Base-by-base conservation (phyloP, 164 flowering plant genomes). In the Brasenia schreberi region DNA sequence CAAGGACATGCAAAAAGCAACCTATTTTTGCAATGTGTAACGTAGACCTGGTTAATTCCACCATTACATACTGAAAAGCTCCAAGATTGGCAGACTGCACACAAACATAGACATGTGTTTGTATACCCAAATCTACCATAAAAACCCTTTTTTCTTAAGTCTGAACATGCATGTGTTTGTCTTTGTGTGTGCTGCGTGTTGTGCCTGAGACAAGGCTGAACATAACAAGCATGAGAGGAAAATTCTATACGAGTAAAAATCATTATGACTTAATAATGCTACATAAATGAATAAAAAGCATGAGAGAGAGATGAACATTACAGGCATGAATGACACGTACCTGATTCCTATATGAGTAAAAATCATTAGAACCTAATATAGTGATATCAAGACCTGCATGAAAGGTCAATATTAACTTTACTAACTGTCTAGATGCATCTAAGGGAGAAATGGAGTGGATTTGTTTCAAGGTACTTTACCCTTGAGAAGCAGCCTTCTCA, bases 371-470 rank as follows among this genome's bases (percentile, higher is more conserved):
- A 59, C 99, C 99, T 68, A 95, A 70, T 64, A 92, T 82, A 64
- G 97, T 92, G 68, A 95, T 89, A 72, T 95, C 96, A 70, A 95
- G 92, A 78, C 99, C 99, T 94, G 96, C 86, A 88, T 43, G 69
- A 72, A 66, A 67, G 80, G 75, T 59, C 63, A 68, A 72, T 53
- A 65, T 67, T 18, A 65, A 64, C 78, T 62, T 73, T 81, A 42
- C 58, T 11, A 64, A 70, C 65, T 23, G 19, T 62, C 49, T 42
- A 61, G 42, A 14, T 5, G 12, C 2, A 18, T 12, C n/a, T 27
- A n/a, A 68, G 62, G 5, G 62, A 17, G n/a, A 45, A 53, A 63
- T 14, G 58, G 10, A 6, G 4, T n/a, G 10, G 33, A 39, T 53
- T 19, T 7, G 43, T 44, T 27, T 60, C 11, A 63, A 70, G 27